A percentile compares a stretch with the other conserved stretches of the same genome.
These are phyloP conservation scores for Dictyostelium intermedium DNA, from an alignment of 78 protist species.

Conservation along the genomic window DNA sequence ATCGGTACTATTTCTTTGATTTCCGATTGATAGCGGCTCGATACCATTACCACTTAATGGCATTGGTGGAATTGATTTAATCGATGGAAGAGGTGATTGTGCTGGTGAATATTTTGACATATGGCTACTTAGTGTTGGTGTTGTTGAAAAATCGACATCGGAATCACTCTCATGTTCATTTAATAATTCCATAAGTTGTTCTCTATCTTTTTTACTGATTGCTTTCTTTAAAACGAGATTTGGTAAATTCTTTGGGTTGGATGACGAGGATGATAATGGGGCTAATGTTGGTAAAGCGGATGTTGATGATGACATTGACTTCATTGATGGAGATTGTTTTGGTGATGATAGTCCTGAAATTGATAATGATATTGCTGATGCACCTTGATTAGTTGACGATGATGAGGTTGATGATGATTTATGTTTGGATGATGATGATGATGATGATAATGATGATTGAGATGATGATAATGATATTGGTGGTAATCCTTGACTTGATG, in stretches of 20 bases:
- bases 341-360: background rate
- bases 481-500: background rate
- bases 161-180: conserved; percentile 43
- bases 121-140: background rate
- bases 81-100: background rate
- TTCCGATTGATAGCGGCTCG: background rate
- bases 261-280: background rate
- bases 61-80: background rate
- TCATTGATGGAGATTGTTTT: background rate
- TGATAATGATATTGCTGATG: background rate
- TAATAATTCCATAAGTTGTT: conserved; percentile 28
- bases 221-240: background rate
- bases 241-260: background rate
- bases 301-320: background rate
- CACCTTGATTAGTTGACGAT: background rate
- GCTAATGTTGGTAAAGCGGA: background rate
- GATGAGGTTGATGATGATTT: background rate
- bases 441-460: background rate
- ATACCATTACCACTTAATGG: background rate
- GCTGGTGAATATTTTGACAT: background rate
- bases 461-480: background rate
- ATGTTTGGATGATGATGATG: background rate
- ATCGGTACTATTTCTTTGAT: background rate
- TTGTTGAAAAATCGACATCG: conserved; percentile 23
- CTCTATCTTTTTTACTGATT: conserved; percentile 33